Evolutionary conservation across 2,329 filamentous ascomycete species (phyloP).

Genomic region (Colletotrichum abscissum): DNA sequence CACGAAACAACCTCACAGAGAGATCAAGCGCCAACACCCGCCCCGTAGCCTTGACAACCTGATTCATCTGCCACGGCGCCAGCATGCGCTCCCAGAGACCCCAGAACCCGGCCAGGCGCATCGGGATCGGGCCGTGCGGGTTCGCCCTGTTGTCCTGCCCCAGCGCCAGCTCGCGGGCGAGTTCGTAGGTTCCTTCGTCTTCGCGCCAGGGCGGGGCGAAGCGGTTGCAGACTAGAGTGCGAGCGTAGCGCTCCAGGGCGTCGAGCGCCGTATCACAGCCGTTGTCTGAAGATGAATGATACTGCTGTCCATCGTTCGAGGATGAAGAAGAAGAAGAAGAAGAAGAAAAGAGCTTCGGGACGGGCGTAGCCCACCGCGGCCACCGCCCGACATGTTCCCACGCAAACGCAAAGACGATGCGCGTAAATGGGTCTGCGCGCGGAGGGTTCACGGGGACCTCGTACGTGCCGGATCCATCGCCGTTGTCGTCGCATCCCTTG

Average conservation of each 20-base stretch:
- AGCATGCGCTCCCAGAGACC: conserved; percentile 16
- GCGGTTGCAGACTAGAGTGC: conserved; percentile 4
- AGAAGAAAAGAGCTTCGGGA: background rate
- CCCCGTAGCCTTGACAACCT: conserved; percentile 14
- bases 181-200: background rate
- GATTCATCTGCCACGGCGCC: conserved; percentile 15
- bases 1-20: background rate
- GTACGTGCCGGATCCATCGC: background rate
- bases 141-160: conserved; percentile 5
- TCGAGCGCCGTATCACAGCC: background rate
- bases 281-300: background rate
- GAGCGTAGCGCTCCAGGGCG: conserved; percentile 8
- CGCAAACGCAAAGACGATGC: conserved; percentile 2
- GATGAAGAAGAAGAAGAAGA: no score
- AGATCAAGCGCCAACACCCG: conserved; percentile 13
- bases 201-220: conserved; percentile 1
- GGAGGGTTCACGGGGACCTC: background rate
- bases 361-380: background rate
- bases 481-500: background rate
- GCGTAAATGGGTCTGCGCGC: background rate
- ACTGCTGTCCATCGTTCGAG: no score
- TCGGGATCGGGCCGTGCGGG: conserved; percentile 10
- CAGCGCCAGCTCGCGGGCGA: background rate
- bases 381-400: background rate
- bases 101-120: background rate